Conservation (phyloP, 1,139 yeast genomes). For the Spathaspora sp. region DNA sequence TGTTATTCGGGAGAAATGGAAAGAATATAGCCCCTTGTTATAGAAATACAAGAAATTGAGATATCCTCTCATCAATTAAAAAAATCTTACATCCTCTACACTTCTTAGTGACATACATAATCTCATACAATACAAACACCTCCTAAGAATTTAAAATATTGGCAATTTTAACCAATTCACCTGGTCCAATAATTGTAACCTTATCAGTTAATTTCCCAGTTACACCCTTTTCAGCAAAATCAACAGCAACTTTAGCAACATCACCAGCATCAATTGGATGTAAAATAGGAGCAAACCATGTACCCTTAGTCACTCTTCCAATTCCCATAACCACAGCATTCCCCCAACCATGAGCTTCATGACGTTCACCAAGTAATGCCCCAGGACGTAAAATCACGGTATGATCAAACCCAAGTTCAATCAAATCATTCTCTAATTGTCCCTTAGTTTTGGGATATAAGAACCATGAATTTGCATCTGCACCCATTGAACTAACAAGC, state of each 20-base stretch:
- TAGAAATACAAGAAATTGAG: no score
- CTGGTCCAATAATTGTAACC: conserved; percentile 12
- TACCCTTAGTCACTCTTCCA: conserved; percentile 34
- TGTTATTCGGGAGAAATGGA: no score
- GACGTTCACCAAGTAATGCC: conserved; percentile 58
- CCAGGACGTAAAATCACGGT: conserved; percentile 77
- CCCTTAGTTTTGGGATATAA: conserved; percentile 65
- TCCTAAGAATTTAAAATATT: background rate
- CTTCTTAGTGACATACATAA: background rate
- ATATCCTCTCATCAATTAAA: no score
- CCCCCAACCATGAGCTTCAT: conserved; percentile 43
- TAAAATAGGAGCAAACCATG: conserved; percentile 29
- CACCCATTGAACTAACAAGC: conserved; percentile 61
- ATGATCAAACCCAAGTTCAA: conserved; percentile 58
- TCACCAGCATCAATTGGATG: conserved; percentile 49
- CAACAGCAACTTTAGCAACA: conserved; percentile 44
- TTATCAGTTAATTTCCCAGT: conserved; percentile 13
- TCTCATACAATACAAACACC: background rate
- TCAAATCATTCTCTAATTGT: conserved; percentile 58
- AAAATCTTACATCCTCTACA: background rate
- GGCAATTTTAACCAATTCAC: conserved; percentile 11
- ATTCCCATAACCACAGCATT: conserved; percentile 21
- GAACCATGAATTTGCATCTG: conserved; percentile 51
- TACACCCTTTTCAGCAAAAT: conserved; percentile 21
- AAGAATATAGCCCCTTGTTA: no score